phyloP scores from a whole-genome alignment of 2,329 filamentous ascomycete species.

The Fusarium sp. region DNA sequence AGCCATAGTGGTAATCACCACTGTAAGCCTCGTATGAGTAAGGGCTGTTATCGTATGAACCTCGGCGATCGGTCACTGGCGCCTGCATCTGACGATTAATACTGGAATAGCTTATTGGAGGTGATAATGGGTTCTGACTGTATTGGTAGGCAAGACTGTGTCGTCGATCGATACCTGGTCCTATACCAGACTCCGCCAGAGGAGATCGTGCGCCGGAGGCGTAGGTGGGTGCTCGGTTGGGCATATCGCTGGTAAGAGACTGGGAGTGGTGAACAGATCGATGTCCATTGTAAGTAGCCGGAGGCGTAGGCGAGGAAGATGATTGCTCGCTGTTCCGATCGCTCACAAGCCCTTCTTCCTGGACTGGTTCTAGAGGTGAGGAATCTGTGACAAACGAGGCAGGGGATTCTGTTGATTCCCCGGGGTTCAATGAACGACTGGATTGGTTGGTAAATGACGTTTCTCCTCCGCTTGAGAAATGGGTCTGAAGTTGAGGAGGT shows the following conservation, averaged over 20 bases:
- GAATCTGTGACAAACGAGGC: slow-evolving; percentile 44
- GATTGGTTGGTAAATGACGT: slow-evolving; percentile 17
- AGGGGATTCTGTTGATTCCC: slow-evolving; percentile 39
- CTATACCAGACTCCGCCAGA: slow-evolving; percentile 16
- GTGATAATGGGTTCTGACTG: slow-evolving; percentile 42
- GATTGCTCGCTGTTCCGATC: slow-evolving; percentile 25
- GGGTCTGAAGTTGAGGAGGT: slow-evolving; percentile 35
- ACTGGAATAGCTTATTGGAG: slow-evolving; percentile 30
- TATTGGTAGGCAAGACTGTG: slow-evolving; percentile 38
- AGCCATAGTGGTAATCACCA: slow-evolving; percentile 6
- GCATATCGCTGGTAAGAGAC: slow-evolving; percentile 22
- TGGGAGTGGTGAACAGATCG: slow-evolving; percentile 22
- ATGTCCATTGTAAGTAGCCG: slow-evolving; percentile 26
- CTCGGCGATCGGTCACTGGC: slow-evolving; percentile 33
- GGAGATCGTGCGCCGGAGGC: slow-evolving; percentile 20
- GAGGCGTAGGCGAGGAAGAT: slow-evolving; percentile 34
- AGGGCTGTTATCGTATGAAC: slow-evolving; percentile 26
- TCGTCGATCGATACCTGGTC: slow-evolving; percentile 31
- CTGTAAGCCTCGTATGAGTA: slow-evolving; percentile 2
- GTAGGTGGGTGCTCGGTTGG: slow-evolving; percentile 6
- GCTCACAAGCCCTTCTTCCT: slow-evolving; percentile 39
- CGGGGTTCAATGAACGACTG: slow-evolving; percentile 17
- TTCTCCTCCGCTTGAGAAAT: slow-evolving; percentile 30
- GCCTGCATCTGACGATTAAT: slow-evolving; percentile 44
- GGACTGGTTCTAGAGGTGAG: slow-evolving; percentile 44